phyloP scores from a whole-genome alignment of 345 rosid genomes.

The Populus euphratica region DNA sequence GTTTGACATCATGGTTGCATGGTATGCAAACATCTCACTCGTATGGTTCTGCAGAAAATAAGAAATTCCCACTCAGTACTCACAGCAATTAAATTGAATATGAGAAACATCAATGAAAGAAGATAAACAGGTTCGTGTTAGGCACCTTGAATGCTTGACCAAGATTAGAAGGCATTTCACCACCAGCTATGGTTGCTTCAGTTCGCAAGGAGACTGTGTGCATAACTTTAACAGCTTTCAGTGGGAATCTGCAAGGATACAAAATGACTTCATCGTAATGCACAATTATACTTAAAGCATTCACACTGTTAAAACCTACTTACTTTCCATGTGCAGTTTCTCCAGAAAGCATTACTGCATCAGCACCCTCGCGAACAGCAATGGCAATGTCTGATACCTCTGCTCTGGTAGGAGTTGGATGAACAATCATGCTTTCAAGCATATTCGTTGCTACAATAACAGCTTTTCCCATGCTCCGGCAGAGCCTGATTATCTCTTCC shows the following conservation, averaged over 20 bases:
- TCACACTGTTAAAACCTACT: constrained; percentile 20
- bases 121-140: not conserved
- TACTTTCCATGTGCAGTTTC: constrained; percentile 99
- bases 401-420: constrained; percentile 96
- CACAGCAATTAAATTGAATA: not conserved
- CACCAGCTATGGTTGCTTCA: constrained; percentile 79
- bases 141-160: constrained; percentile 80
- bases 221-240: constrained; percentile 98
- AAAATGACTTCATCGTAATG: constrained; percentile 10
- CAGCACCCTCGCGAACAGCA: constrained; percentile 98
- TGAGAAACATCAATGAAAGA: not conserved
- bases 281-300: not conserved
- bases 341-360: constrained; percentile 98
- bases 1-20: constrained; percentile 99
- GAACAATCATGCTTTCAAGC: constrained; percentile 99
- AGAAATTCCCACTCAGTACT: constrained; percentile 13
- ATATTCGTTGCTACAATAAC: constrained; percentile 98
- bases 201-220: constrained; percentile 91
- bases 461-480: constrained; percentile 99
- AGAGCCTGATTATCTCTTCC: constrained; percentile 85
- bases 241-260: constrained; percentile 55
- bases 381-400: constrained; percentile 99
- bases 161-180: constrained; percentile 81
- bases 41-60: constrained; percentile 67
- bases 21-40: constrained; percentile 99